Evolutionary conservation across 2,329 filamentous ascomycete genomes (phyloP), one percentile per base, ranked within the genome.

Genomic region (Colletotrichum gloeosporioides): DNA sequence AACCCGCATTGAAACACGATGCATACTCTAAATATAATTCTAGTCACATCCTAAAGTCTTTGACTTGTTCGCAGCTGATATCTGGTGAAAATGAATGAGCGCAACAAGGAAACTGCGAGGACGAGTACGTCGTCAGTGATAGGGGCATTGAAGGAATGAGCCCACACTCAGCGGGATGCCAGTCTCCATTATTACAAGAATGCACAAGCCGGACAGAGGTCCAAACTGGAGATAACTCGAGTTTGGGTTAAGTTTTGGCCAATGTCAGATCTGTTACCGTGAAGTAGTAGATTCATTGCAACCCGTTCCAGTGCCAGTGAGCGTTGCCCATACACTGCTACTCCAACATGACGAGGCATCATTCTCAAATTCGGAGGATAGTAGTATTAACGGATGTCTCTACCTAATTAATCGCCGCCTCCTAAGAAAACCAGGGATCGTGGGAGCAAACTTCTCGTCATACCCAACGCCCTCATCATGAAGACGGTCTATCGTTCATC

Each of bases 21-120:
- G 27, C 59, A 53, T 64, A 44, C 44, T 9, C 57, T 39, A 65
- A 66, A 71, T 66, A 71, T 75, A 75, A 71, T 71, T 29, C 27
- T 71, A 71, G 27, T 71, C 32, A 61, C 32, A 15, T 25, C 18
- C 29, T 31, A n/a, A 34, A 32, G 25, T 2, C 55, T 3, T 29
- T 18, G 25, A 31, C 15, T 31, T 31, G 6, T 53, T 53, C n/a
- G 44, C 44, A n/a, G 4, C 44, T 25, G 44, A 13, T 53, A 6
- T 53, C 4, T 13, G n/a, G 44, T 13, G 44, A 53, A 10, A 13
- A 53, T 22, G n/a, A 53, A 12, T 13, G 44, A 25, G n/a, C 3
- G 10, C 6, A 13, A 22, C 12, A 3, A 22, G 44, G n/a, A 10
- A 6, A 18, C 22, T 9, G 25, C 1, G 29, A 59, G 2, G 22